Percentiles rank a stretch among this genome's conserved stretches.
Conservation (phyloP, 371 early-diverging fungal species). For the Mucor circinelloides region DNA sequence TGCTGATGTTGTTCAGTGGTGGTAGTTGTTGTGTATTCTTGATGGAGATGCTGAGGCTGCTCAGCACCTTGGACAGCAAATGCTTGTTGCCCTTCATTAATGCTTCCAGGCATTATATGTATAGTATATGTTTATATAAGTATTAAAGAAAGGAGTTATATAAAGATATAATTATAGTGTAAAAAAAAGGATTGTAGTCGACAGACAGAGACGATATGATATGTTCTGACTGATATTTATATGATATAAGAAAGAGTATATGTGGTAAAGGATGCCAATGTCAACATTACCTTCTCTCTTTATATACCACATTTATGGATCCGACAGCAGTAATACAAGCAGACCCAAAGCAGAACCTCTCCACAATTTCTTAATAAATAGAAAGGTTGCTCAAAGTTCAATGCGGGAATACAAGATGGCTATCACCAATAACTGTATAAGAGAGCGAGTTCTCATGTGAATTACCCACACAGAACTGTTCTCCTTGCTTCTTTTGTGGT, state of each 20-base stretch:
- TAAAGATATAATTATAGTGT: not conserved
- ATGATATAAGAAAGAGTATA: not conserved
- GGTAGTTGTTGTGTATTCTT: conserved; percentile 6
- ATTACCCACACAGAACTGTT: conserved; percentile 18
- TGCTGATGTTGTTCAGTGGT: conserved; percentile 9
- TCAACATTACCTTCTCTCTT: not conserved
- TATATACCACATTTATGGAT: conserved; percentile 1
- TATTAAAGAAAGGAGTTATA: not conserved
- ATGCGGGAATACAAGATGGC: conserved; percentile 20
- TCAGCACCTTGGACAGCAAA: conserved; percentile 14
- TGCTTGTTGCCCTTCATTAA: conserved; percentile 7
- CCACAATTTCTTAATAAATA: conserved; percentile 13
- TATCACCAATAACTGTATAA: not conserved
- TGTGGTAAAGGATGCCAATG: not conserved
- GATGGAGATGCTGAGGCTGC: conserved; percentile 5
- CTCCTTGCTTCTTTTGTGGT: not conserved
- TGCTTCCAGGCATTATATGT: conserved; percentile 18
- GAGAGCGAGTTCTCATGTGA: conserved; percentile 10
- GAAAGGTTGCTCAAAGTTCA: conserved; percentile 13
- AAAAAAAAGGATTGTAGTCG: conserved; percentile 2
- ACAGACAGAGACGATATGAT: not conserved
- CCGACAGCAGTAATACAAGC: not conserved
- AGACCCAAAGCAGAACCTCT: conserved; percentile 5
- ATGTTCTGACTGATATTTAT: not conserved
- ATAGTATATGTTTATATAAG: not conserved